Conservation (phyloP, 176 grass and related monocot species). For the Saccharum officinarum region DNA sequence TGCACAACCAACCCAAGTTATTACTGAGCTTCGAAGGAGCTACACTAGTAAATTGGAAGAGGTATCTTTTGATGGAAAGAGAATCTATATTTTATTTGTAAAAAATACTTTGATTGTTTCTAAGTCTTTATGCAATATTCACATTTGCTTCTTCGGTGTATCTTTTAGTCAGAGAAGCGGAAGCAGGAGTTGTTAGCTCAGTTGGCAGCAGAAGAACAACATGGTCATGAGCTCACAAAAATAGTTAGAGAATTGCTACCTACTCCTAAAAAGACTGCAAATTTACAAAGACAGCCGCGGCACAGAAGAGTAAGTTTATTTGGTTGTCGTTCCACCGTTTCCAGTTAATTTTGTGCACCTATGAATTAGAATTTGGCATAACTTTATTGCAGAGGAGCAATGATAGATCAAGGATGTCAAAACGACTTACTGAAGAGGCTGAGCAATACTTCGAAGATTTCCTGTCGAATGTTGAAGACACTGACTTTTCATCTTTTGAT, state of each 20-base stretch:
- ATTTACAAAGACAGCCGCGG: conserved; percentile 50
- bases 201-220: conserved; percentile 81
- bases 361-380: background rate
- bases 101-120: background rate
- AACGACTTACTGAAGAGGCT: conserved; percentile 72
- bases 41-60: conserved; percentile 95
- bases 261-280: conserved; percentile 51
- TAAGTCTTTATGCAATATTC: conserved; percentile 25
- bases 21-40: conserved; percentile 77
- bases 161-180: conserved; percentile 84
- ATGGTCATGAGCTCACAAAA: conserved; percentile 88
- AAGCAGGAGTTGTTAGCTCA: conserved; percentile 90
- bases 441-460: conserved; percentile 98
- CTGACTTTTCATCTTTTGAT: conserved; percentile 97
- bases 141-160: background rate
- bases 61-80: conserved; percentile 37
- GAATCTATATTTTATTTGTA: background rate
- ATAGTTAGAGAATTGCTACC: conserved; percentile 93
- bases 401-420: conserved; percentile 77
- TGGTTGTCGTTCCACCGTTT: background rate
- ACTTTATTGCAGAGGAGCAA: conserved; percentile 85
- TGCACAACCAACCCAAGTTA: conserved; percentile 72
- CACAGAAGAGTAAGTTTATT: conserved; percentile 63
- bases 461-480: conserved; percentile 93
- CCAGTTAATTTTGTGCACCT: background rate